Conservation (phyloP, 129 eudicot species). For the Helichrysum umbraculigerum region DNA sequence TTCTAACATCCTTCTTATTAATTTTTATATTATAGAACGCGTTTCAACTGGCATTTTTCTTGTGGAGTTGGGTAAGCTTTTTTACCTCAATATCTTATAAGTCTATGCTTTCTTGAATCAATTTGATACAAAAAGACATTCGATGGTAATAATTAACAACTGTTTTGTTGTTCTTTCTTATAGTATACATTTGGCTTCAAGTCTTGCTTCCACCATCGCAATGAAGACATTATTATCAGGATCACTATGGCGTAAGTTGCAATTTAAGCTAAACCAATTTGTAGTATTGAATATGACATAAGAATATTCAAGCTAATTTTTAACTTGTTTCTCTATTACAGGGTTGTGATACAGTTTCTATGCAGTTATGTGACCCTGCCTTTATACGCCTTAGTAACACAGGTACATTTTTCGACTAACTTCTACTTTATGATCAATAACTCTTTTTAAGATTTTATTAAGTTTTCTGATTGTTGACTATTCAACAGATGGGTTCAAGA, state of each 20-base stretch:
- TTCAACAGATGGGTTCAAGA: conserved; percentile 61
- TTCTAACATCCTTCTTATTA: conserved; percentile 6
- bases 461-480: neutral
- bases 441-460: neutral
- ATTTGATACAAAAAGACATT: neutral
- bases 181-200: conserved; percentile 57
- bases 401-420: conserved; percentile 43
- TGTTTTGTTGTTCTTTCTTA: neutral
- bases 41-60: conserved; percentile 63
- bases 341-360: conserved; percentile 58
- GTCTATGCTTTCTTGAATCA: neutral
- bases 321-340: conserved; percentile 24
- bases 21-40: conserved; percentile 48
- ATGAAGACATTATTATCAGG: conserved; percentile 49
- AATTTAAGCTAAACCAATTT: neutral
- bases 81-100: neutral
- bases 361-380: conserved; percentile 91
- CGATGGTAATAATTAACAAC: neutral
- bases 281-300: neutral
- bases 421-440: neutral
- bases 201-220: conserved; percentile 54
- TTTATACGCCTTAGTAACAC: conserved; percentile 79
- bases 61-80: conserved; percentile 68
- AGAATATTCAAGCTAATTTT: neutral
- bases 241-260: conserved; percentile 58